A percentile compares a stretch with the other conserved stretches of the same genome.
These are phyloP conservation scores for Trypanosoma scelopori DNA, from an alignment of 208 protist genomes.

Conservation along the genomic window DNA sequence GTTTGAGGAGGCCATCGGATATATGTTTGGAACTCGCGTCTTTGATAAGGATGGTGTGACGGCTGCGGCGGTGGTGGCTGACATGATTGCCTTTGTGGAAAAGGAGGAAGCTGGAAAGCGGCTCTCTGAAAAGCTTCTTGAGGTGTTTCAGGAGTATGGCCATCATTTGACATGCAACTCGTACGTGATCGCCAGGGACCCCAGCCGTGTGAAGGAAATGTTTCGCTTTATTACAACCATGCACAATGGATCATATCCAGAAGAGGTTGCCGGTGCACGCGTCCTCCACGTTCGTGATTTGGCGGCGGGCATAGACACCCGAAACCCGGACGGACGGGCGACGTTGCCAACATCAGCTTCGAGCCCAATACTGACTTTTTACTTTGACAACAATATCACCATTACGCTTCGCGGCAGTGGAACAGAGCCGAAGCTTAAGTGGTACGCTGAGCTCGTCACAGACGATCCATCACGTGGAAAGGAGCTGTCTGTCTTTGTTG, in stretches of 20 bases:
- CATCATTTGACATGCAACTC: constrained; percentile 90
- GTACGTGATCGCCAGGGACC: constrained; percentile 93
- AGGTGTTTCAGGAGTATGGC: constrained; percentile 86
- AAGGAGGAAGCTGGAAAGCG: constrained; percentile 37
- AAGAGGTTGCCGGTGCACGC: constrained; percentile 46
- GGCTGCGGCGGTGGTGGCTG: constrained; percentile 88
- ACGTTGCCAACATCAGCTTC: constrained; percentile 60
- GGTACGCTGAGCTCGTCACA: constrained; percentile 72
- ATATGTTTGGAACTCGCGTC: constrained; percentile 89
- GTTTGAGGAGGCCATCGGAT: constrained; percentile 98
- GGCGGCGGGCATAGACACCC: constrained; percentile 82
- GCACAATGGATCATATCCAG: constrained; percentile 43
- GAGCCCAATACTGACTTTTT: constrained; percentile 96
- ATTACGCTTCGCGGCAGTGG: constrained; percentile 95
- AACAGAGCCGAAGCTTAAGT: constrained; percentile 99
- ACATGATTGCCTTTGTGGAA: constrained; percentile 84
- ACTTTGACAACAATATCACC: constrained; percentile 90
- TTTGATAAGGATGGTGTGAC: constrained; percentile 98
- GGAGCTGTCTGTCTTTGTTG: constrained; percentile 44
- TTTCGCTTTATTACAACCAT: constrained; percentile 76
- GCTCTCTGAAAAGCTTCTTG: constrained; percentile 59
- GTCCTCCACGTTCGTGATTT: constrained; percentile 91
- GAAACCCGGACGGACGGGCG: constrained; percentile 53
- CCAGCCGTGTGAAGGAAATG: constrained; percentile 68
- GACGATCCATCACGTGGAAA: constrained; percentile 23